These are phyloP conservation scores for Firmiana major DNA, from an alignment of 345 rosid species.

Conservation along the genomic window DNA sequence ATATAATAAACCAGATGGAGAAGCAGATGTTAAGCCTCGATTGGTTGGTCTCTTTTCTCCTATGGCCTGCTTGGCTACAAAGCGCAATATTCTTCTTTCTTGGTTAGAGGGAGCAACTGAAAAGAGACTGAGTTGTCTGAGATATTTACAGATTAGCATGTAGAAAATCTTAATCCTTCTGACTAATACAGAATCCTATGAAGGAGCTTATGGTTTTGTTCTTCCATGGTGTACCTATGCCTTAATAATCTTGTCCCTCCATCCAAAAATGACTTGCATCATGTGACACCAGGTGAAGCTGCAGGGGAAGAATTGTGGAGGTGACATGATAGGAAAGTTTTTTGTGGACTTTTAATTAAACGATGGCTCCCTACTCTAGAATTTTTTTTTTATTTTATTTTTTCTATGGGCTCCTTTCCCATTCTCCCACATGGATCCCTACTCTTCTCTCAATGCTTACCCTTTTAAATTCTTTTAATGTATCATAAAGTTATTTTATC, in stretches of 20 bases:
- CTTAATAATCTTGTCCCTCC: background rate
- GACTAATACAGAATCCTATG: constrained; percentile 36
- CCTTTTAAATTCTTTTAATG: constrained; percentile 16
- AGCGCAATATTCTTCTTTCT: constrained; percentile 33
- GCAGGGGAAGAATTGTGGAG: background rate
- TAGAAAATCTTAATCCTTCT: background rate
- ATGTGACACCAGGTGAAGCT: background rate
- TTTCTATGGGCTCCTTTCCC: constrained; percentile 7
- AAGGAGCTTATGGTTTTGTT: background rate
- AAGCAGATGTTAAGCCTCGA: background rate
- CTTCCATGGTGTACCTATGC: background rate
- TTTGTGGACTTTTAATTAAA: too few species aligned
- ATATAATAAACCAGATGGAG: background rate
- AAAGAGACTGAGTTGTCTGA: constrained; percentile 10
- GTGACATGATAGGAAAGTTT: constrained; percentile 3
- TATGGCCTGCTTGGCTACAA: background rate
- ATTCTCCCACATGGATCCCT: constrained; percentile 27
- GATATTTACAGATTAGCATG: constrained; percentile 18
- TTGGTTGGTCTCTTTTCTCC: background rate
- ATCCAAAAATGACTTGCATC: background rate
- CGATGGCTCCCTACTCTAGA: background rate
- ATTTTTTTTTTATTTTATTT: background rate
- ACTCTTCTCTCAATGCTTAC: constrained; percentile 21
- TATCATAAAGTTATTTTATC: background rate
- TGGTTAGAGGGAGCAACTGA: constrained; percentile 29